Percentiles rank a stretch among this genome's conserved stretches.
phyloP scores from a whole-genome alignment of 2,329 filamentous ascomycete genomes.

The Blastomyces parvus region DNA sequence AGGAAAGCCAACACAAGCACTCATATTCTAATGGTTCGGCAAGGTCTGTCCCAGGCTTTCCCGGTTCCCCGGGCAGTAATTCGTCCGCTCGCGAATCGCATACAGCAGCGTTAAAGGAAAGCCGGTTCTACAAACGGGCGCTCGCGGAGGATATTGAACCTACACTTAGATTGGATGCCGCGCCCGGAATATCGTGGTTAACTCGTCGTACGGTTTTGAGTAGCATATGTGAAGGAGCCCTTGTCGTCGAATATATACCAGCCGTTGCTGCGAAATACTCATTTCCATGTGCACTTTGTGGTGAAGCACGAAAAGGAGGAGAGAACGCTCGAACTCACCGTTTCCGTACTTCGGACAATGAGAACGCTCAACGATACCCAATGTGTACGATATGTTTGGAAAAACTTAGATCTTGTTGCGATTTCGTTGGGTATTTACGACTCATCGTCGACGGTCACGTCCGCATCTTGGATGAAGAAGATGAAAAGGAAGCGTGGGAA shows the following conservation, averaged over 20 bases:
- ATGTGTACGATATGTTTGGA: constrained; percentile 81
- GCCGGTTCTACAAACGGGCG: constrained; percentile 85
- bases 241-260: constrained; percentile 83
- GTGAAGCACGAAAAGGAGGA: constrained; percentile 64
- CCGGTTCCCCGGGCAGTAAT: constrained; percentile 35
- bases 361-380: constrained; percentile 78
- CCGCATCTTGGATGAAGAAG: constrained; percentile 70
- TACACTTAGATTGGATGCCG: constrained; percentile 76
- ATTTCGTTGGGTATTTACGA: constrained; percentile 82
- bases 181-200: constrained; percentile 88
- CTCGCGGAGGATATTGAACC: constrained; percentile 89
- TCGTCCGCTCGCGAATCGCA: constrained; percentile 34
- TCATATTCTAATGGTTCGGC: constrained; percentile 49
- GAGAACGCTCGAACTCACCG: constrained; percentile 70
- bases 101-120: constrained; percentile 64
- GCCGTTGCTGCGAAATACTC: constrained; percentile 44
- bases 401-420: constrained; percentile 77
- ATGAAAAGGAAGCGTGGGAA: constrained; percentile 85
- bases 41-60: constrained; percentile 47
- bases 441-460: constrained; percentile 91
- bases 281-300: constrained; percentile 74
- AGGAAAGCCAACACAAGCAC: constrained; percentile 23
- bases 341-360: constrained; percentile 79
- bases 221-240: constrained; percentile 71
- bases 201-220: constrained; percentile 74